Base-by-base conservation (phyloP, 129 eudicot species). In the Kitagawia praeruptora region DNA sequence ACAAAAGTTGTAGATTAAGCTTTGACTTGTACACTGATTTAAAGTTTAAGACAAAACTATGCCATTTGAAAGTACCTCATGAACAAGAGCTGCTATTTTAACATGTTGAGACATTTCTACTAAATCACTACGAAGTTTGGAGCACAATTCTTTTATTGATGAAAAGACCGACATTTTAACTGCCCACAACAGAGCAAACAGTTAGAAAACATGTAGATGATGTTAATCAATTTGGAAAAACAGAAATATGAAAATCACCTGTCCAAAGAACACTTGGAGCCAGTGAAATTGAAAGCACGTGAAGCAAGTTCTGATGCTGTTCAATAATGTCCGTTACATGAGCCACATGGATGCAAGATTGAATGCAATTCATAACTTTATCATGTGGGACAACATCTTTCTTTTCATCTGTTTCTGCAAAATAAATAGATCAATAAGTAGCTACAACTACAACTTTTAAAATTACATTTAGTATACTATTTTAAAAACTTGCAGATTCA, bases 91-190 rank as follows among this genome's bases (percentile, higher is more conserved):
- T 58, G 88, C 76, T 69, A 76, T 71, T 64, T 85, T 84, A 81
- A 77, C 80, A 81, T 41, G 87, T 73, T 66, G 37, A 37, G 81
- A 63, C 63, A 48, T 56, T 71, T 81, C 89, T 39, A 79, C 83
- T 9, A 67, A 61, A 25, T 77, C 85, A 18, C 78, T 80, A 4
- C 73, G 85, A 27, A 95, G 76, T 83, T 83, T 90, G 53, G 89
- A 88, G 83, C 94, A 88, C 67, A 92, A 86, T 82, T 88, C 91
- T 85, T 87, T 95, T 45, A 90, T 80, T 34, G 91, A 84, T 74
- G 87, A 84, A 81, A 95, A 92, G 10, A 83, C 96, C 12, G 97
- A 83, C 84, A 92, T 80, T 89, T 95, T 92, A 66, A 92, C 98
- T 95, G 98, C 82, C 75, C 45, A 81, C 76, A 51, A 48, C 44